phyloP scores from a whole-genome alignment of 495 filamentous ascomycete species.

The Oleoguttula mirabilis region DNA sequence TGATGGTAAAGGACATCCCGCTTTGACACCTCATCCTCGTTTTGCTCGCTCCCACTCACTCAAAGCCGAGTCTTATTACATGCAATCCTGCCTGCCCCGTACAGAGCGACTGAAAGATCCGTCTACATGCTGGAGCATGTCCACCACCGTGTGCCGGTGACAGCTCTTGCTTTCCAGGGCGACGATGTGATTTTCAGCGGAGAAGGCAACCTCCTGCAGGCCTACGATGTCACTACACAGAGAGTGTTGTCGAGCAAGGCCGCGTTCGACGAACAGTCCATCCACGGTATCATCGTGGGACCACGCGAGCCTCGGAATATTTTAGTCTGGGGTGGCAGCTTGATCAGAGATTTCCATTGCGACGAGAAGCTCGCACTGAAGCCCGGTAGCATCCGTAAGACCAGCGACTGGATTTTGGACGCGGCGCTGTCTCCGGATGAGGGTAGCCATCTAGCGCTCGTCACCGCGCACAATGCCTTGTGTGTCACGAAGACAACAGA shows the following conservation, averaged over 20 bases:
- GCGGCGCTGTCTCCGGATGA: constrained; percentile 41
- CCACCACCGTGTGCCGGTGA: constrained; percentile 37
- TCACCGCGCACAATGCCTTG: constrained; percentile 83
- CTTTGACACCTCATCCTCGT: neutral
- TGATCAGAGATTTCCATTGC: constrained; percentile 1
- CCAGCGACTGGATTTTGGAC: constrained; percentile 76
- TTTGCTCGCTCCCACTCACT: neutral
- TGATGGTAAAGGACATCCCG: too few species aligned
- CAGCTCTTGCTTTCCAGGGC: constrained; percentile 41
- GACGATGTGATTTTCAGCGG: constrained; percentile 46
- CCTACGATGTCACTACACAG: constrained; percentile 36
- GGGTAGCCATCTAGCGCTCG: constrained; percentile 31
- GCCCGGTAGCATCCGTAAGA: constrained; percentile 19
- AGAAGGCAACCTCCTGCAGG: constrained; percentile 60
- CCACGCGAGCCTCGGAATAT: neutral
- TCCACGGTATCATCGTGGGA: constrained; percentile 52
- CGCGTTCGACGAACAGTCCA: constrained; percentile 50
- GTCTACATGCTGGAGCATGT: constrained; percentile 26
- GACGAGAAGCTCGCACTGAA: neutral
- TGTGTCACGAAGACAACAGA: too few species aligned
- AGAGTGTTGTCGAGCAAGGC: constrained; percentile 29
- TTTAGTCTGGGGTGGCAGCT: constrained; percentile 26
- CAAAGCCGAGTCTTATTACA: too few species aligned
- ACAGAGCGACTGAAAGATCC: too few species aligned
- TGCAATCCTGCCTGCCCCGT: too few species aligned